A percentile compares a stretch with the other conserved stretches of the same genome.
Evolutionary conservation across 768 basidiomycete species (phyloP).

Genomic region (Trametes punicea): DNA sequence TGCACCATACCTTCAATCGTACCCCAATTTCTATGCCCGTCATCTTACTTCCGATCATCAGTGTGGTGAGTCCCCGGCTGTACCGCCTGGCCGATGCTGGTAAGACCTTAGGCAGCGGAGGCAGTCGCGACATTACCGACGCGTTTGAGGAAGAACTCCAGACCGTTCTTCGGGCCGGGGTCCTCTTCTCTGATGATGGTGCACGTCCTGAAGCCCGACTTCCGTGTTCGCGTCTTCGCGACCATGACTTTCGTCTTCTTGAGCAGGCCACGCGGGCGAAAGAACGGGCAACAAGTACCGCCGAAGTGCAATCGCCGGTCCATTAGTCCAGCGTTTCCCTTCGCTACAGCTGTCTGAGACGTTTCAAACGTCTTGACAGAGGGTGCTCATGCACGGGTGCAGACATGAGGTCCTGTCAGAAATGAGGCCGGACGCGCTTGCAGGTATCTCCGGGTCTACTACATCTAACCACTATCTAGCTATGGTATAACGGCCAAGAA

Average conservation of each 20-base stretch:
- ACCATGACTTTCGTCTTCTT: background rate
- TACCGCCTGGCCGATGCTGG: background rate
- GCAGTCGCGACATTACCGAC: background rate
- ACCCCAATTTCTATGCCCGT: background rate
- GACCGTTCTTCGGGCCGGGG: slow-evolving; percentile 10
- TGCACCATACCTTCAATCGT: background rate
- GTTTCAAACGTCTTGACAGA: background rate
- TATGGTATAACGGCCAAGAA: background rate
- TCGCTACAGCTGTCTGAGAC: background rate
- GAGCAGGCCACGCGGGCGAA: background rate
- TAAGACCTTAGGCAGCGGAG: background rate
- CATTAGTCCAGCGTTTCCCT: background rate
- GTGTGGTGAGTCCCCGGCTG: slow-evolving; percentile 5
- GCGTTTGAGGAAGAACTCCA: slow-evolving; percentile 7
- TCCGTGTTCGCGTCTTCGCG: background rate
- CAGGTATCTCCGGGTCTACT: background rate
- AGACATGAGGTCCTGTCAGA: too few species aligned
- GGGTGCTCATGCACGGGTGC: too few species aligned
- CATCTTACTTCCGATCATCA: background rate
- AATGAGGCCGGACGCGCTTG: too few species aligned
- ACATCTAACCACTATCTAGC: background rate
- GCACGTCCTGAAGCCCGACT: background rate
- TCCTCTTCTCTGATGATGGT: slow-evolving; percentile 2
- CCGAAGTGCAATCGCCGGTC: slow-evolving; percentile 7
- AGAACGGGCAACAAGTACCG: slow-evolving; percentile 13